Base-by-base conservation (phyloP, 495 filamentous ascomycete genomes). In the Penicillium cosmopolitanum region DNA sequence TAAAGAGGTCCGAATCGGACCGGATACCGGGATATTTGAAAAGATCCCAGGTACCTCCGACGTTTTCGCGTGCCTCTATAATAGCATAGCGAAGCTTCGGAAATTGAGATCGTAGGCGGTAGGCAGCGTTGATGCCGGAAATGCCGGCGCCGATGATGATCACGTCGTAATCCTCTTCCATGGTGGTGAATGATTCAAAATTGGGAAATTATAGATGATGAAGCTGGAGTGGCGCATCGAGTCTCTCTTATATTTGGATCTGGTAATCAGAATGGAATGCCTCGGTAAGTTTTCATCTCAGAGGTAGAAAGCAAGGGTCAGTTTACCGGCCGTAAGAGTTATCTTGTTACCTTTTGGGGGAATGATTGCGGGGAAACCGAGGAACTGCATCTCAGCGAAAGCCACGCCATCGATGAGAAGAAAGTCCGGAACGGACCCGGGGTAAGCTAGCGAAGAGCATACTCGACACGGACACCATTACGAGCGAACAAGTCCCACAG, bases 1-100 rank as follows among this genome's bases (percentile, higher is more conserved):
- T 77, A 56, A 77, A 77, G 51, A 89, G 72, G 60, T 84, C 77
- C 9, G 80, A 82, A 69, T 87, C 84, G 31, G 80, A 82, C 43
- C 84, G 80, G 35, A 83, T 74, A 3, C 85, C 85, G 13, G 85
- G 85, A 51, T 86, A 89, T 28, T 78, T 79, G 69, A 84, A 88
- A 46, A 87, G 77, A 54, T 80, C 78, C 85, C 85, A 88, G 0
- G 85, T 88, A 4, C 85, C 85, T n/a, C 85, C 85, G 5, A 87
- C 71, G 8, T 64, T 66, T 43, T 71, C 8, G 42, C 85, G 79
- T 4, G 73, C 63, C 68, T 88, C 85, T n/a, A 88, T 74, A 52
- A 89, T 78, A 13, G 77, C 70, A 60, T 80, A 87, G 36, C 53
- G 67, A 50, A 71, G 69, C 42, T 71, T 53, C 0, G 86, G 86